Conservation (phyloP, 495 filamentous ascomycete genomes). For the Penicillium cosmopolitanum region DNA sequence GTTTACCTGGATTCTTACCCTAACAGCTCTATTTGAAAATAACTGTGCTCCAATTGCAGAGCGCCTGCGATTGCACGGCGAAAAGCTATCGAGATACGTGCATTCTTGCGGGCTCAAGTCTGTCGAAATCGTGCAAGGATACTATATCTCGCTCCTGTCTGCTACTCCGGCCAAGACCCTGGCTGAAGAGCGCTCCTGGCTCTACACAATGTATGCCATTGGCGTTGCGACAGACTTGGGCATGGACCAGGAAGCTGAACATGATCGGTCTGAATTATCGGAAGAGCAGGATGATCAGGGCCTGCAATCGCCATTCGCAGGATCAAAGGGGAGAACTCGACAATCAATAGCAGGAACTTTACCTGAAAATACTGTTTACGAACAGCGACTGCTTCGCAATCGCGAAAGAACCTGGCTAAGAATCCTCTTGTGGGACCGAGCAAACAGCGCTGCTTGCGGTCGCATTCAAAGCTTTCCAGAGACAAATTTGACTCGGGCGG, state of each 20-base stretch:
- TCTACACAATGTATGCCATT: slow-evolving; percentile 35
- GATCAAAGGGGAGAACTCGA: neutral
- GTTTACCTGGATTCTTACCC: slow-evolving; percentile 65
- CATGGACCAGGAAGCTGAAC: slow-evolving; percentile 22
- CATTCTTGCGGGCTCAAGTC: slow-evolving; percentile 61
- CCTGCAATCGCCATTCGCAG: neutral
- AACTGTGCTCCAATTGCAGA: slow-evolving; percentile 57
- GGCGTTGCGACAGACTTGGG: slow-evolving; percentile 30
- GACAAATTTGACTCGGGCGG: slow-evolving; percentile 23
- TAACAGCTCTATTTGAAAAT: slow-evolving; percentile 63
- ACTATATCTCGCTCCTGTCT: slow-evolving; percentile 34
- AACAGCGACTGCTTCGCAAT: slow-evolving; percentile 26
- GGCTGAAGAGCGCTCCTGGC: slow-evolving; percentile 30
- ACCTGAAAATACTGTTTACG: neutral
- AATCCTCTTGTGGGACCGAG: slow-evolving; percentile 35
- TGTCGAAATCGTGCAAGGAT: slow-evolving; percentile 60
- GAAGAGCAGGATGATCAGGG: neutral
- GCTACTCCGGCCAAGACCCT: slow-evolving; percentile 29
- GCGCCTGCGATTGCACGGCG: slow-evolving; percentile 61
- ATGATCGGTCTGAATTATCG: neutral
- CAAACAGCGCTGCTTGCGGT: slow-evolving; percentile 33
- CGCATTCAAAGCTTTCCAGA: slow-evolving; percentile 29
- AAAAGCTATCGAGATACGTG: slow-evolving; percentile 59
- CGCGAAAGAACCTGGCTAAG: slow-evolving; percentile 32
- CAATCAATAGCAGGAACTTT: neutral